Evolutionary conservation across 2,329 filamentous ascomycete species (phyloP), one percentile per base, ranked within the genome.

Genomic region (Salinomyces thailandicus): DNA sequence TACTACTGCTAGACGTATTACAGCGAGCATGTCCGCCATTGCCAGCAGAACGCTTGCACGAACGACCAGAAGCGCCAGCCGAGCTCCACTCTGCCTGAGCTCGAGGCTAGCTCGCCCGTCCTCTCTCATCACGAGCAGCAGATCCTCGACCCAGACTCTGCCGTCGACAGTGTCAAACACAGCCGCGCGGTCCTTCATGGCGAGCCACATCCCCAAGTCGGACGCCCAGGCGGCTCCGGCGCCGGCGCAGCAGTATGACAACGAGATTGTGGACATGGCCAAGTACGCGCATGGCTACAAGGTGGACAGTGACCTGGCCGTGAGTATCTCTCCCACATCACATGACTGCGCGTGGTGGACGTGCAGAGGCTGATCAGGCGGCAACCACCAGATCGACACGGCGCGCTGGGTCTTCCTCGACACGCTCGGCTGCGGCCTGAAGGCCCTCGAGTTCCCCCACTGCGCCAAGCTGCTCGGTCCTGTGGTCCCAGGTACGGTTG

Each of bases 351-450:
- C n/a, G n/a, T n/a, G n/a, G n/a, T n/a, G n/a, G n/a, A n/a, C 29
- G n/a, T n/a, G n/a, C 7, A 24, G n/a, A 24, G 7, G 15, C 35
- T 36, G 19, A 36, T 17, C 14, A 22, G 2, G n/a, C 7, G 16
- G 18, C 31, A 38, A 43, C 19, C 31, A 5, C 8, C 44, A 91
- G 84, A 93, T 83, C 60, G 91, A 98, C 64, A 98, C 91, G 33
- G 91, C 91, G 45, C 81, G 91, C 66, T 89, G 86, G 70, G 87
- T 96, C 51, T 86, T 98, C 64, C 77, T 96, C 58, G 91, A 98
- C 64, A 96, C 91, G 38, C 75, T 98, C 32, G 91, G 91, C 57
- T 98, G 91, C 63, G 91, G 91, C 60, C 79, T 98, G 46, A 87
- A 96, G 69, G 91, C 85, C 50, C 75, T 98, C 57, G 80, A 81